These are phyloP conservation scores for Ascobolus immersus DNA, from an alignment of 495 filamentous ascomycete genomes.

Conservation along the genomic window DNA sequence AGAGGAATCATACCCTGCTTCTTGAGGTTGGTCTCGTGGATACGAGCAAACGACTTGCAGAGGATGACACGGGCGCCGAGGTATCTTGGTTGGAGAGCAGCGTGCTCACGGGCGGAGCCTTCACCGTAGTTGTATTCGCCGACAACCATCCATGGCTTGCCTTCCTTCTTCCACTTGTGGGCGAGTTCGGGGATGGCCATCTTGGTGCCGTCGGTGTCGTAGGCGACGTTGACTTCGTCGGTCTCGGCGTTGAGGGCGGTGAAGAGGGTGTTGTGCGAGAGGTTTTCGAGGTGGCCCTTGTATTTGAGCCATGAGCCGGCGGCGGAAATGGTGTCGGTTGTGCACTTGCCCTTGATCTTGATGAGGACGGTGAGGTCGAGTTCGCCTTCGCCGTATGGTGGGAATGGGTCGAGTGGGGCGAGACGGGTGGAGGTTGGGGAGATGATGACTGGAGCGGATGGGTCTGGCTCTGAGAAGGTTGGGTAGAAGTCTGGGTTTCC, in stretches of 20 bases:
- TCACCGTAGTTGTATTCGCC: conserved; percentile 99
- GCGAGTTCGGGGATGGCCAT: conserved; percentile 81
- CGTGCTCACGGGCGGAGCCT: conserved; percentile 91
- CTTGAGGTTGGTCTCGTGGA: conserved; percentile 99
- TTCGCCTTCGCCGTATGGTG: conserved; percentile 83
- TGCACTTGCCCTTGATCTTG: conserved; percentile 96
- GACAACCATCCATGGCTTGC: conserved; percentile 88
- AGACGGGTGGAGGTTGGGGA: conserved; percentile 81
- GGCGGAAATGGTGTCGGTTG: conserved; percentile 98
- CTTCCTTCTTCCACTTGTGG: conserved; percentile 94
- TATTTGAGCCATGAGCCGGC: conserved; percentile 99
- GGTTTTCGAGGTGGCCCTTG: conserved; percentile 98
- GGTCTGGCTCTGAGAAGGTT: conserved; percentile 65
- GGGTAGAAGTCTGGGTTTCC: conserved; percentile 84
- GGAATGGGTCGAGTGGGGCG: conserved; percentile 69
- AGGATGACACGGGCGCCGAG: conserved; percentile 94
- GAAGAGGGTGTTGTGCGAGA: conserved; percentile 99
- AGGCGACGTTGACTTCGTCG: conserved; percentile 93
- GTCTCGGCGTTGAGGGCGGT: conserved; percentile 90
- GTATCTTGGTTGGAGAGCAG: conserved; percentile 89
- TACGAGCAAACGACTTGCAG: conserved; percentile 87
- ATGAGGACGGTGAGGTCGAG: conserved; percentile 76
- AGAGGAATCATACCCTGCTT: conserved; percentile 99
- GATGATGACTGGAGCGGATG: conserved; percentile 48
- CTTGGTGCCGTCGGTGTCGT: conserved; percentile 55